Percentiles rank a stretch among this genome's conserved stretches.
These are phyloP conservation scores for Triadica sebifera DNA, from an alignment of 345 rosid genomes.

Conservation along the genomic window DNA sequence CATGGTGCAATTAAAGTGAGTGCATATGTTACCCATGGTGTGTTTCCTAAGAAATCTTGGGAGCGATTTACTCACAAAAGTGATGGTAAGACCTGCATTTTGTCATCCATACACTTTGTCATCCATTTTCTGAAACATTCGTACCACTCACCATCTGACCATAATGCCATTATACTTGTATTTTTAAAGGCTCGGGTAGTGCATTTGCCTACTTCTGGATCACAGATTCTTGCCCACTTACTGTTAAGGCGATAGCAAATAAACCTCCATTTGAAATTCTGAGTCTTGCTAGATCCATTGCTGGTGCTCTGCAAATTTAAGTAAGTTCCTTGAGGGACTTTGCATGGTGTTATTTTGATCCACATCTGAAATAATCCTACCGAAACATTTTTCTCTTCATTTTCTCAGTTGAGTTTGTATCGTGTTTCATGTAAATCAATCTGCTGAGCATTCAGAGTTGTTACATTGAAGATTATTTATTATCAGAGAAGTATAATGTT, in stretches of 20 bases:
- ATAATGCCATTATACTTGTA: not conserved
- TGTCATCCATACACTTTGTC: not conserved
- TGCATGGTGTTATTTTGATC: no score
- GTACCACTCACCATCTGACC: not conserved
- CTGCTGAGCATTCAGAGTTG: no score
- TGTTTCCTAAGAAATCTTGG: conserved; percentile 93
- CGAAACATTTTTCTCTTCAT: no score
- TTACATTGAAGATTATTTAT: no score
- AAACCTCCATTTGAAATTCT: conserved; percentile 82
- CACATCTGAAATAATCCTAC: no score
- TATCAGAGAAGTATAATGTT: no score
- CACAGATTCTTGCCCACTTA: conserved; percentile 89
- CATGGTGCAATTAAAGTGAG: conserved; percentile 93
- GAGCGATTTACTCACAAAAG: conserved; percentile 66
- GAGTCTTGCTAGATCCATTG: conserved; percentile 90
- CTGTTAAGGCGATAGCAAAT: conserved; percentile 74
- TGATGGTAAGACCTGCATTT: conserved; percentile 39
- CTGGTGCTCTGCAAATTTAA: conserved; percentile 84
- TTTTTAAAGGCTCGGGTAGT: conserved; percentile 41
- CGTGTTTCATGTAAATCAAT: no score
- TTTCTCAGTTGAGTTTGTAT: no score
- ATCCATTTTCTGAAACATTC: not conserved
- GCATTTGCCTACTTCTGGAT: conserved; percentile 92
- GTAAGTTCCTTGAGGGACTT: not conserved
- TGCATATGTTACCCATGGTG: conserved; percentile 95